These are phyloP conservation scores for Daldinia sp. DNA, from an alignment of 2,329 filamentous ascomycete species.

Conservation along the genomic window DNA sequence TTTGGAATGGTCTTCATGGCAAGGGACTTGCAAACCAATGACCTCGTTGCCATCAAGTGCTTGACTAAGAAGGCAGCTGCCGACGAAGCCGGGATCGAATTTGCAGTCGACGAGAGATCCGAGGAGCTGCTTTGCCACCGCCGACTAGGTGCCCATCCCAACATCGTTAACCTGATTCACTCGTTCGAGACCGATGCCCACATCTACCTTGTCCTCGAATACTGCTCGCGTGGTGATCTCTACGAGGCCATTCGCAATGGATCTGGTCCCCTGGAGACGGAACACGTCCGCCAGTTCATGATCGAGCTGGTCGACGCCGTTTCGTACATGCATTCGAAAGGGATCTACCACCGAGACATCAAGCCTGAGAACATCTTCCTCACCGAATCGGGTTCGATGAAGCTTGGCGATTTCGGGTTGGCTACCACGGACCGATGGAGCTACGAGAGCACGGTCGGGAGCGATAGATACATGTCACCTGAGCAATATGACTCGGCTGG, in stretches of 20 bases:
- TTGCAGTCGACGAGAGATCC: slow-evolving; percentile 84
- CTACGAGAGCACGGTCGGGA: slow-evolving; percentile 92
- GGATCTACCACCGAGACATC: slow-evolving; percentile 96
- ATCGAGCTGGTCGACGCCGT: slow-evolving; percentile 91
- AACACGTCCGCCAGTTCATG: slow-evolving; percentile 98
- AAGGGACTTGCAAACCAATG: slow-evolving; percentile 78
- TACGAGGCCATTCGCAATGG: slow-evolving; percentile 96
- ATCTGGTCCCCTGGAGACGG: slow-evolving; percentile 90
- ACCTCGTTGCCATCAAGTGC: slow-evolving; percentile 95
- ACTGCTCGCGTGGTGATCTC: slow-evolving; percentile 92
- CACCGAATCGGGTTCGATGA: slow-evolving; percentile 86
- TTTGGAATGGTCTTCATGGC: slow-evolving; percentile 99
- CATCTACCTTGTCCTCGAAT: slow-evolving; percentile 92
- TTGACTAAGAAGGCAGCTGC: slow-evolving; percentile 83
- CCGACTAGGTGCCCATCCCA: slow-evolving; percentile 81
- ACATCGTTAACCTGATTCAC: slow-evolving; percentile 92
- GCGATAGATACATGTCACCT: slow-evolving; percentile 98
- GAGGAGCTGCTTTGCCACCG: slow-evolving; percentile 85
- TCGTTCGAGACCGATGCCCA: slow-evolving; percentile 94
- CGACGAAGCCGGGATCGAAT: slow-evolving; percentile 69
- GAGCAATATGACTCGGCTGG: slow-evolving; percentile 94
- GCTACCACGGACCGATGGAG: slow-evolving; percentile 92
- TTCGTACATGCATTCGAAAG: slow-evolving; percentile 88
- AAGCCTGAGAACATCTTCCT: slow-evolving; percentile 99
- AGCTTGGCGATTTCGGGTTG: slow-evolving; percentile 95